Percentiles rank a stretch among this genome's conserved stretches.
phyloP scores from a whole-genome alignment of 2,329 filamentous ascomycete genomes.

The Dothistroma pini region DNA sequence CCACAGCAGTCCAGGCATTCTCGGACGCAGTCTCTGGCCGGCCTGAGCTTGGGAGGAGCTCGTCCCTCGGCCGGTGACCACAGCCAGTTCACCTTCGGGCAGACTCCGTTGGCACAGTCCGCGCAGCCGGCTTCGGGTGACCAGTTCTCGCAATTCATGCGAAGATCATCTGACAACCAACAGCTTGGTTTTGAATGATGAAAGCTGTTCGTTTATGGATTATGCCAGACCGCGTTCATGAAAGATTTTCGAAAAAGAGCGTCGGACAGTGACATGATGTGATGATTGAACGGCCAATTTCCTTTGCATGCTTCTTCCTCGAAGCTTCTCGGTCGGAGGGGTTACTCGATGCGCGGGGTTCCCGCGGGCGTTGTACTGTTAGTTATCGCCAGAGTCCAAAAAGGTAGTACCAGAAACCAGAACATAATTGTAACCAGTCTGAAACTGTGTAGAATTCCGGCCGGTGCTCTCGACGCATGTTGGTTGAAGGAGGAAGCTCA shows the following conservation, averaged over 20 bases:
- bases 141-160: neutral
- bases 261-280: neutral
- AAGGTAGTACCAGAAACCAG: neutral
- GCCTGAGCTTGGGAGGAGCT: neutral
- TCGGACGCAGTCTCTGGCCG: slow-evolving; percentile 10
- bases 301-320: neutral
- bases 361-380: neutral
- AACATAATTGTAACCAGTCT: neutral
- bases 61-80: neutral
- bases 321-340: neutral
- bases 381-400: neutral
- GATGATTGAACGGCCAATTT: neutral
- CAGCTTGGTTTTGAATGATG: neutral
- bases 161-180: neutral
- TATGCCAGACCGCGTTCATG: too few species aligned
- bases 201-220: too few species aligned
- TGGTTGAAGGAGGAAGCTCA: neutral
- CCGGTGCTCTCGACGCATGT: neutral
- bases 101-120: neutral
- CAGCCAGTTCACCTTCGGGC: neutral
- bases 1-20: slow-evolving; percentile 7
- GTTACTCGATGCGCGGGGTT: neutral
- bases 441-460: neutral
- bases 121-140: neutral
- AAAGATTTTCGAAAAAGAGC: neutral